Conservation (phyloP, 1,139 yeast genomes). For the Scheffersomyces insectosa region DNA sequence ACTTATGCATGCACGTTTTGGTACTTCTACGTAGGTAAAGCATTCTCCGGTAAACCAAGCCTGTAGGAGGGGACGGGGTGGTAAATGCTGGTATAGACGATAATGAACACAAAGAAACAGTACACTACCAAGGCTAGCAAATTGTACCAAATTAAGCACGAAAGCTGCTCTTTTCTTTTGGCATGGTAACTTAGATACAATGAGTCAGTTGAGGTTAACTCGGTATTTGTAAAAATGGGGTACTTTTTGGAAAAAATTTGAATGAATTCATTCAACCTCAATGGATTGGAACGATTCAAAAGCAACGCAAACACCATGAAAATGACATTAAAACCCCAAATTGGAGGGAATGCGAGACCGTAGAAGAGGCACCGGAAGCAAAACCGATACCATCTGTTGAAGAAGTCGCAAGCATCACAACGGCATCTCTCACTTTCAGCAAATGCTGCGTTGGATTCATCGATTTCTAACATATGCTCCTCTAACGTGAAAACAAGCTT, state of each 20-base stretch:
- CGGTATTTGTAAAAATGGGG: not conserved
- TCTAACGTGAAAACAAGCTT: too few relatives aligned
- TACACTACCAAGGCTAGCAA: conserved; percentile 11
- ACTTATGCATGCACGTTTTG: too few relatives aligned
- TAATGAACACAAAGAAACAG: conserved; percentile 6
- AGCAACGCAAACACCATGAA: conserved; percentile 5
- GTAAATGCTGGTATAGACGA: not conserved
- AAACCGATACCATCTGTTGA: conserved; percentile 3
- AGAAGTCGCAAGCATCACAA: conserved; percentile 17
- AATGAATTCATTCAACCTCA: conserved; percentile 12
- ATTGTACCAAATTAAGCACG: conserved; percentile 11
- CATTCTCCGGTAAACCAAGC: too few relatives aligned
- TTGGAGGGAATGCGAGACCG: conserved; percentile 23
- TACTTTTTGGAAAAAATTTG: conserved; percentile 3
- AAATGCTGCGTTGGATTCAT: too few relatives aligned
- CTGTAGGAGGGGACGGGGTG: too few relatives aligned
- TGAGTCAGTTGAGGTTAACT: conserved; percentile 1
- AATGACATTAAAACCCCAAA: conserved; percentile 15
- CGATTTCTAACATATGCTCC: too few relatives aligned
- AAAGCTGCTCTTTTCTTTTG: conserved; percentile 6
- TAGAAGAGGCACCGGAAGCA: conserved; percentile 9
- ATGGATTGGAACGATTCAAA: conserved; percentile 7
- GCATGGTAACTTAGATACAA: conserved; percentile 8
- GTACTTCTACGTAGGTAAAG: too few relatives aligned
- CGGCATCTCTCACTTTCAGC: conserved; percentile 9